A percentile compares a stretch with the other conserved stretches of the same genome.
Conservation (phyloP, 1,284 basidiomycete genomes). For the Tilletiopsis washingtonensis region DNA sequence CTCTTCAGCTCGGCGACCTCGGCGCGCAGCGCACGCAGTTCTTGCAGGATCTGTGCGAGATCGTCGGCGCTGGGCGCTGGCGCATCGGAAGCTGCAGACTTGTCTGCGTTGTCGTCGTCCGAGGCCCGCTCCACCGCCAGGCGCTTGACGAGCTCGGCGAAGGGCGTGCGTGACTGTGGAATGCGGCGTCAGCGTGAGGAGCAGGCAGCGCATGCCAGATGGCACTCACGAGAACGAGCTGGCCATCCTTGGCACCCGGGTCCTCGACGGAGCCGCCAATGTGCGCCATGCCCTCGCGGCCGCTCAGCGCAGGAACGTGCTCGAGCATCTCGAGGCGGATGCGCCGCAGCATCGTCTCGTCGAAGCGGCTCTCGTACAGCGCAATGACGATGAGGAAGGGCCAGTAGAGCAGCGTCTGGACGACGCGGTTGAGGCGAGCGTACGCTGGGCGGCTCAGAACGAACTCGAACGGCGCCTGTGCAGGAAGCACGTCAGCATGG, state of each 20-base stretch:
- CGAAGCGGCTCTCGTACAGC: constrained; percentile 22
- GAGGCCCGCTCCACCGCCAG: constrained; percentile 1
- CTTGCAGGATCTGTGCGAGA: constrained; percentile 1
- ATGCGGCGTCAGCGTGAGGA: neutral
- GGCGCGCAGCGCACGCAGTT: constrained; percentile 4
- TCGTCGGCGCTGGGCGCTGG: neutral
- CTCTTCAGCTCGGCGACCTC: constrained; percentile 8
- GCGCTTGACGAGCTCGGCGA: constrained; percentile 13
- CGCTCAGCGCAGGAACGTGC: constrained; percentile 6
- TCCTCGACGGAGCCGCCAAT: neutral
- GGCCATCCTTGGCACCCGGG: neutral
- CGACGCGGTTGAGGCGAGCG: constrained; percentile 18
- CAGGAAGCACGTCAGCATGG: too few relatives aligned
- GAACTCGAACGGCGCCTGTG: constrained; percentile 79
- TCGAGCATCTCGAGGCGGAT: constrained; percentile 26
- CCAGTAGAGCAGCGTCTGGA: constrained; percentile 28
- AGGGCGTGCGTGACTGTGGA: neutral
- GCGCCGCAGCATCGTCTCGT: constrained; percentile 11
- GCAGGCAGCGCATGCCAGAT: constrained; percentile 1
- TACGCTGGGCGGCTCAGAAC: constrained; percentile 45
- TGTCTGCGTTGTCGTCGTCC: neutral
- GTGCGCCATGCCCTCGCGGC: constrained; percentile 1
- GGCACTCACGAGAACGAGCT: too few relatives aligned
- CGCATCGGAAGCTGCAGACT: neutral
- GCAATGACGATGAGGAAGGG: constrained; percentile 30